Conservation (phyloP, 2,329 filamentous ascomycete genomes). For the Coleophoma cylindrospora region DNA sequence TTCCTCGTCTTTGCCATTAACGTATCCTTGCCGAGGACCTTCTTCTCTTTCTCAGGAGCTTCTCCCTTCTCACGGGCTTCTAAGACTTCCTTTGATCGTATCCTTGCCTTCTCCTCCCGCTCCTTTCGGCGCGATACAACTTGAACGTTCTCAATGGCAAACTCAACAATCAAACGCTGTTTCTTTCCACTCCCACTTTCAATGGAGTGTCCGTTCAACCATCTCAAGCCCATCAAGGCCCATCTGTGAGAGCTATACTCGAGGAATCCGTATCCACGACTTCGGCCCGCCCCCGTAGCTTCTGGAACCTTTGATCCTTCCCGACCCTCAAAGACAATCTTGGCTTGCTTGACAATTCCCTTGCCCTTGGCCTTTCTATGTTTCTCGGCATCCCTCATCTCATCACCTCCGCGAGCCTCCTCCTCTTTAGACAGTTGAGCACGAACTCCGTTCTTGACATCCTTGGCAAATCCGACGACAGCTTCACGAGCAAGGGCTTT, state of each 20-base stretch:
- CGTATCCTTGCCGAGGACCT: slow-evolving; percentile 20
- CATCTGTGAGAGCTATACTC: slow-evolving; percentile 93
- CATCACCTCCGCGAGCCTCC: slow-evolving; percentile 69
- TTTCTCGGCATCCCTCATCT: slow-evolving; percentile 76
- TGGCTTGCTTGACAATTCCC: slow-evolving; percentile 85
- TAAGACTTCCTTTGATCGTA: slow-evolving; percentile 29
- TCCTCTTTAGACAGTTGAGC: slow-evolving; percentile 87
- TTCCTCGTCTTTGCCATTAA: slow-evolving; percentile 30
- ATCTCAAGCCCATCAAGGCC: slow-evolving; percentile 90
- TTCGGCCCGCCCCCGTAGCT: slow-evolving; percentile 71
- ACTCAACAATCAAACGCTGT: slow-evolving; percentile 89
- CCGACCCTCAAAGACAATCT: slow-evolving; percentile 86
- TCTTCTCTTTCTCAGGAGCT: slow-evolving; percentile 27
- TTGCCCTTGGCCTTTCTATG: slow-evolving; percentile 77
- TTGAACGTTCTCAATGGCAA: slow-evolving; percentile 96
- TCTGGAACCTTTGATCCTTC: slow-evolving; percentile 82
- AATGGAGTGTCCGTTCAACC: slow-evolving; percentile 75
- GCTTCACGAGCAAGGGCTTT: slow-evolving; percentile 88
- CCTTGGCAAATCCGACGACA: slow-evolving; percentile 89
- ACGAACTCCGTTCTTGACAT: slow-evolving; percentile 75
- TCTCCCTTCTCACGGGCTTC: slow-evolving; percentile 26
- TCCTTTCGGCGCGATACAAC: slow-evolving; percentile 78
- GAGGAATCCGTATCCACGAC: slow-evolving; percentile 93
- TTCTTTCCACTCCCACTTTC: slow-evolving; percentile 66
- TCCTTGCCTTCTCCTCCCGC: slow-evolving; percentile 50